Evolutionary conservation across 2,329 filamentous ascomycete genomes (phyloP).

Genomic region (Penicillium sp.): DNA sequence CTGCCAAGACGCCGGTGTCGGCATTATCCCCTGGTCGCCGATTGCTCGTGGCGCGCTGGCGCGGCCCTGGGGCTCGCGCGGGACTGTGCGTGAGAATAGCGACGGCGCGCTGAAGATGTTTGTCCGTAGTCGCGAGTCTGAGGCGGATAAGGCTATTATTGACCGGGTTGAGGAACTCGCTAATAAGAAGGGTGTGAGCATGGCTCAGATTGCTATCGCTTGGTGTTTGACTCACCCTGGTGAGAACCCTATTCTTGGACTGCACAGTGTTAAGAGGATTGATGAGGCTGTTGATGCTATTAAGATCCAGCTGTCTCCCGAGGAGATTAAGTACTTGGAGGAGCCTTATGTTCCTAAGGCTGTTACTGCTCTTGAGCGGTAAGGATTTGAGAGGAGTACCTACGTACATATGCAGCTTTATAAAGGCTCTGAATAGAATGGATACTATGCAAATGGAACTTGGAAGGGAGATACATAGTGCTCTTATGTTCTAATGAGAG

Average conservation of each 20-base stretch:
- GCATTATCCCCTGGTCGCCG: slow-evolving; percentile 41
- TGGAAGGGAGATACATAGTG: too few species aligned
- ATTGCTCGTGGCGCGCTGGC: slow-evolving; percentile 47
- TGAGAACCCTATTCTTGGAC: slow-evolving; percentile 59
- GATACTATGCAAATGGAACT: neutral
- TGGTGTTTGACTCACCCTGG: slow-evolving; percentile 58
- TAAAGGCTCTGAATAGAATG: neutral
- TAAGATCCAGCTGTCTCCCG: slow-evolving; percentile 50
- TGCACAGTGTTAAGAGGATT: slow-evolving; percentile 58
- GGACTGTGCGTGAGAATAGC: slow-evolving; percentile 44
- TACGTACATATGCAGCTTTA: neutral
- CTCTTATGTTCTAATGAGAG: too few species aligned
- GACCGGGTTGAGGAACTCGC: slow-evolving; percentile 58
- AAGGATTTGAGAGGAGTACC: neutral
- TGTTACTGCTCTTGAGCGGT: slow-evolving; percentile 27
- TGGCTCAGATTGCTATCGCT: slow-evolving; percentile 63
- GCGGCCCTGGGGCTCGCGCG: slow-evolving; percentile 45
- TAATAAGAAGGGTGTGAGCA: slow-evolving; percentile 56
- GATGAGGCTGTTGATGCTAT: slow-evolving; percentile 56
- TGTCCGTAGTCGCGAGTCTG: slow-evolving; percentile 42
- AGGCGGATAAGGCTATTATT: slow-evolving; percentile 54
- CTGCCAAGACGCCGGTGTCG: slow-evolving; percentile 38
- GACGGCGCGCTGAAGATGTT: slow-evolving; percentile 44
- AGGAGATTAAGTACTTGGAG: slow-evolving; percentile 62
- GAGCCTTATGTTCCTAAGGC: slow-evolving; percentile 58